phyloP scores from a whole-genome alignment of 345 rosid genomes.

The Adansonia digitata region DNA sequence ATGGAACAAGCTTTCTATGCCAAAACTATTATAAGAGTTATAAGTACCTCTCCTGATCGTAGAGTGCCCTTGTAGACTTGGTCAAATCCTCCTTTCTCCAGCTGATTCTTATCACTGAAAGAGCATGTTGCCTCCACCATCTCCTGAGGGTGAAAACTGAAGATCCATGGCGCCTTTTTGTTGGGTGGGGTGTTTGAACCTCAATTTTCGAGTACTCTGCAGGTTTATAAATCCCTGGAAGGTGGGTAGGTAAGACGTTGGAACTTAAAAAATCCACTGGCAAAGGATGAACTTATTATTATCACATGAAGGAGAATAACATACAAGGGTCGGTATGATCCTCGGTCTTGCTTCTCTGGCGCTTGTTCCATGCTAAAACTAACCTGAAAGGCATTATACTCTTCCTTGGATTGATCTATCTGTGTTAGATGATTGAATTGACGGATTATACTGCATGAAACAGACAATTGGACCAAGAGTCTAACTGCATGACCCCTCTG shows the following conservation, averaged over 20 bases:
- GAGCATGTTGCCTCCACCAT: slow-evolving; percentile 83
- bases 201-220: slow-evolving; percentile 66
- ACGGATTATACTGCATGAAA: slow-evolving; percentile 12
- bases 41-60: slow-evolving; percentile 77
- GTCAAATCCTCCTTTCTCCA: slow-evolving; percentile 94
- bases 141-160: slow-evolving; percentile 83
- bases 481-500: slow-evolving; percentile 3
- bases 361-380: slow-evolving; percentile 89
- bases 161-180: slow-evolving; percentile 52
- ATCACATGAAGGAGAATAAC: slow-evolving; percentile 36
- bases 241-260: slow-evolving; percentile 7
- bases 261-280: not conserved
- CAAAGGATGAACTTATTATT: slow-evolving; percentile 7
- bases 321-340: slow-evolving; percentile 81
- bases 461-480: slow-evolving; percentile 7
- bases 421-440: slow-evolving; percentile 12
- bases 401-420: not conserved
- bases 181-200: slow-evolving; percentile 42
- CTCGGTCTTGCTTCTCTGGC: slow-evolving; percentile 79
- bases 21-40: not conserved
- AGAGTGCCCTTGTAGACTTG: slow-evolving; percentile 76
- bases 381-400: slow-evolving; percentile 67
- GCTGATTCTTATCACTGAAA: slow-evolving; percentile 61
- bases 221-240: slow-evolving; percentile 73
- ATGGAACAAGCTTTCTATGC: not conserved